Conservation (phyloP, 768 basidiomycete species). For the Tulasnella sp. region DNA sequence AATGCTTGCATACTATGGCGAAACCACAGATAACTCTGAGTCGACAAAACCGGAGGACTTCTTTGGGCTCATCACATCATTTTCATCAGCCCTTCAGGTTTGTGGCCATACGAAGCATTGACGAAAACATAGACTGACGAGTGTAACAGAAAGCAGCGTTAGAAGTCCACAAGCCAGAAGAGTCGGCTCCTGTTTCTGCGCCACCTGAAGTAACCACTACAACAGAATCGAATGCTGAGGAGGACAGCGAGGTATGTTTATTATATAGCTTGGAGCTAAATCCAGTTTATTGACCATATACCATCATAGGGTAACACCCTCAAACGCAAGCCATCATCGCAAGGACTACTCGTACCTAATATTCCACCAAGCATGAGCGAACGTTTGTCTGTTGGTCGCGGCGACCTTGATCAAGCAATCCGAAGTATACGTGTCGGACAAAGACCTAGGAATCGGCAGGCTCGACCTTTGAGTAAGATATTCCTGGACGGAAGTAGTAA, state of each 20-base stretch:
- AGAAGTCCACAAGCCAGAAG: constrained; percentile 45
- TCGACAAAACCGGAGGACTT: constrained; percentile 69
- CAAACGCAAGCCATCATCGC: not conserved
- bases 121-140: not conserved
- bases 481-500: constrained; percentile 49
- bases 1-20: constrained; percentile 63
- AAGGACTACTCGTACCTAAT: constrained; percentile 6
- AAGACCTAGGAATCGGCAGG: constrained; percentile 38
- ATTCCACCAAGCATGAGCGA: constrained; percentile 20
- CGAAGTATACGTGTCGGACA: constrained; percentile 58
- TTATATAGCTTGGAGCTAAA: not conserved
- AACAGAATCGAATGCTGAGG: constrained; percentile 14
- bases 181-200: constrained; percentile 48
- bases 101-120: constrained; percentile 13
- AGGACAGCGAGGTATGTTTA: not conserved
- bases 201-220: constrained; percentile 25
- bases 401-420: constrained; percentile 74
- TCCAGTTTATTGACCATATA: not conserved
- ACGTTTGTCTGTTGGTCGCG: constrained; percentile 50
- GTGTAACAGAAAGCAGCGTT: not conserved
- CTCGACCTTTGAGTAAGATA: constrained; percentile 61
- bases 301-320: not conserved
- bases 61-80: constrained; percentile 60
- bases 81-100: constrained; percentile 61
- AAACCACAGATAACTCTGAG: constrained; percentile 49